Evolutionary conservation across 192 early-diverging fungal genomes (phyloP).

Genomic region (Coemansia sp.): DNA sequence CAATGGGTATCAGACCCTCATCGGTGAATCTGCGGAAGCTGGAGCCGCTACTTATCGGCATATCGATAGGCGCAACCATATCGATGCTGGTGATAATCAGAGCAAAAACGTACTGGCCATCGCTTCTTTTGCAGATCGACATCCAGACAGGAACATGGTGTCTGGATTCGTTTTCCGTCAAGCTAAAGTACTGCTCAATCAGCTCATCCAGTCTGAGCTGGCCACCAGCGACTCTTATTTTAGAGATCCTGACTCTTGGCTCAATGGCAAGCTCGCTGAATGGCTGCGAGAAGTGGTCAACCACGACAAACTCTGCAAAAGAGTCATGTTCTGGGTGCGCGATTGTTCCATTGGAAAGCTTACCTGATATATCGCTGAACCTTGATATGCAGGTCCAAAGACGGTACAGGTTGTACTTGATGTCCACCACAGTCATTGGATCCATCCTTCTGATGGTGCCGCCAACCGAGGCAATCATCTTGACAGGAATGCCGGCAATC

Average conservation of each 20-base stretch:
- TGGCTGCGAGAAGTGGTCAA: conserved; percentile 18
- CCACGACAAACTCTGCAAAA: conserved; percentile 47
- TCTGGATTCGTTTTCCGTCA: conserved; percentile 29
- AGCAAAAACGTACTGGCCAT: conserved; percentile 28
- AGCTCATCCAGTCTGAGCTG: conserved; percentile 14
- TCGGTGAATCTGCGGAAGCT: conserved; percentile 15
- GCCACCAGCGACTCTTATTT: conserved; percentile 8
- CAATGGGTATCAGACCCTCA: not conserved
- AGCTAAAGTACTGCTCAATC: conserved; percentile 21
- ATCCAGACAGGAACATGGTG: conserved; percentile 38
- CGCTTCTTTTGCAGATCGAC: conserved; percentile 10
- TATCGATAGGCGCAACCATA: conserved; percentile 3
- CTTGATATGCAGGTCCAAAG: conserved; percentile 46
- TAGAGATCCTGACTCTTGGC: conserved; percentile 31
- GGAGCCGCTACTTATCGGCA: not conserved
- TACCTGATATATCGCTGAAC: conserved; percentile 5
- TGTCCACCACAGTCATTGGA: conserved; percentile 15
- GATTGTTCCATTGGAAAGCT: conserved; percentile 5
- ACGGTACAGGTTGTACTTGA: conserved; percentile 42
- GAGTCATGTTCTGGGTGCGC: not conserved
- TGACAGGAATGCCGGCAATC: conserved; percentile 37
- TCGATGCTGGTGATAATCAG: conserved; percentile 23
- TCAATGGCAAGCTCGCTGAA: conserved; percentile 31
- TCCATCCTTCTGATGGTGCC: conserved; percentile 23
- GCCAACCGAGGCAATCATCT: conserved; percentile 38